Percentiles rank a stretch among this genome's conserved stretches.
Conservation (phyloP, 441 rosid species). For the Viola pubescens region DNA sequence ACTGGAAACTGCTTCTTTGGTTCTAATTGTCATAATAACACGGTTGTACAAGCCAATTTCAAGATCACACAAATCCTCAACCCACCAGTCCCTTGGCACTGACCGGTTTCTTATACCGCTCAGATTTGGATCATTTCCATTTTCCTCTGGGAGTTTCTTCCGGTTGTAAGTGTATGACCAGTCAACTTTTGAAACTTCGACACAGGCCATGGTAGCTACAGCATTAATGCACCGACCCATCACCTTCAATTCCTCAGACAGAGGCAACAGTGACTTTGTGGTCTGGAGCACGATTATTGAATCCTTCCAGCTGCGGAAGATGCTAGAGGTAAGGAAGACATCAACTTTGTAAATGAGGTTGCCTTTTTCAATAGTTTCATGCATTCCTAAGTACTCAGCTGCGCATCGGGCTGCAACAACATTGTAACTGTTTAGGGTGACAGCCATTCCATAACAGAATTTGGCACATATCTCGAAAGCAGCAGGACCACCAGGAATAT, state of each 20-base stretch:
- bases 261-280: slow-evolving; percentile 41
- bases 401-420: slow-evolving; percentile 64
- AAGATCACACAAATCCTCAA: slow-evolving; percentile 75
- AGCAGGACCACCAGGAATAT: slow-evolving; percentile 66
- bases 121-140: slow-evolving; percentile 26
- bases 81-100: slow-evolving; percentile 87
- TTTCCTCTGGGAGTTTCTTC: slow-evolving; percentile 60
- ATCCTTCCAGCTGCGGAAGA: slow-evolving; percentile 83
- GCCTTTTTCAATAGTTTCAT: slow-evolving; percentile 67
- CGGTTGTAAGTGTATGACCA: slow-evolving; percentile 75
- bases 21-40: slow-evolving; percentile 40
- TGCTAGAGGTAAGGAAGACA: slow-evolving; percentile 62
- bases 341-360: slow-evolving; percentile 72
- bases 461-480: slow-evolving; percentile 79
- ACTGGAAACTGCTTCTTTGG: slow-evolving; percentile 30
- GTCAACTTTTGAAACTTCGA: slow-evolving; percentile 55
- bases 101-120: slow-evolving; percentile 36
- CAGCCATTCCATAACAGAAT: slow-evolving; percentile 74
- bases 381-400: slow-evolving; percentile 72
- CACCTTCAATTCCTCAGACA: slow-evolving; percentile 57
- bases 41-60: slow-evolving; percentile 57
- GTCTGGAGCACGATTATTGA: slow-evolving; percentile 68
- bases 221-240: slow-evolving; percentile 55
- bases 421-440: slow-evolving; percentile 68
- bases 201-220: slow-evolving; percentile 54